Evolutionary conservation across 306 rosid species (phyloP).

Genomic region (Trifolium subterraneum): DNA sequence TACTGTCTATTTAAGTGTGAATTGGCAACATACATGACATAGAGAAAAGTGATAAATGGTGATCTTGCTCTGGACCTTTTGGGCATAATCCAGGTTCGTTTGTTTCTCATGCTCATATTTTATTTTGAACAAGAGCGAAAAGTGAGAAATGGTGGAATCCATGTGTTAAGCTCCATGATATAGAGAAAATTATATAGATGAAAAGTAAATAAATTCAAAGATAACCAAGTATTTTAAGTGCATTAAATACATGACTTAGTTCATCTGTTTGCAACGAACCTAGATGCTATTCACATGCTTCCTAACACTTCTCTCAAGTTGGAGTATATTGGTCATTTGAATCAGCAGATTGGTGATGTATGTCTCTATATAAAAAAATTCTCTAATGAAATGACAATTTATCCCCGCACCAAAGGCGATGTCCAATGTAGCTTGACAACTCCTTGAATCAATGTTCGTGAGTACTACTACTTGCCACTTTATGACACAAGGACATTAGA

Average conservation of each 20-base stretch:
- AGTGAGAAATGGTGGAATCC: constrained; percentile 10
- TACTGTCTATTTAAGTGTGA: constrained; percentile 36
- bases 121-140: not conserved
- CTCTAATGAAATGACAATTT: not conserved
- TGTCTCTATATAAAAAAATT: not conserved
- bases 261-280: not conserved
- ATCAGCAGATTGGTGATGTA: not conserved
- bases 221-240: not conserved
- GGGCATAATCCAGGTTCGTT: constrained; percentile 79
- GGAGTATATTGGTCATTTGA: not conserved
- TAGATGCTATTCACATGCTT: not conserved
- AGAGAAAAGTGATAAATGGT: no score
- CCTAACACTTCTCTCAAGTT: not conserved
- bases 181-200: not conserved
- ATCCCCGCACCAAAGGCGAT: not conserved
- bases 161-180: not conserved
- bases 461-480: constrained; percentile 3
- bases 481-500: not conserved
- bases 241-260: not conserved
- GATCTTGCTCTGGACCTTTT: constrained; percentile 91
- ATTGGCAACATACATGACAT: no score
- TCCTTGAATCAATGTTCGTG: not conserved
- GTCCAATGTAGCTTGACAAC: constrained; percentile 4
- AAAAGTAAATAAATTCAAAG: not conserved
- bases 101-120: constrained; percentile 15